Evolutionary conservation across 2,329 filamentous ascomycete species (phyloP), one percentile per base, ranked within the genome.

Genomic region (Ramichloridium luteum): DNA sequence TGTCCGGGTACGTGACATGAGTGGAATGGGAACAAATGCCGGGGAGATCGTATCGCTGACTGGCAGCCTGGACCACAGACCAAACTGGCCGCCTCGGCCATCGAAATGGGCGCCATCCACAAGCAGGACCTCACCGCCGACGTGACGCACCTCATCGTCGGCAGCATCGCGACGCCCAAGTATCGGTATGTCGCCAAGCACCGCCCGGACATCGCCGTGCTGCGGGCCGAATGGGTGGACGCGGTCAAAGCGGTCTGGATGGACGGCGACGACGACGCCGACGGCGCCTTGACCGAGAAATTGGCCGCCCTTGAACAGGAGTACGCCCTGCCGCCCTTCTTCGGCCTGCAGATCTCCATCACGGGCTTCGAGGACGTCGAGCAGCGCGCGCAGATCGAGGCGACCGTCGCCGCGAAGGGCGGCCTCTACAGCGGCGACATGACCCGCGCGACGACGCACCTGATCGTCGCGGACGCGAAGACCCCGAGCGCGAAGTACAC

Each of bases 111-210:
- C 43, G 90, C 86, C 30, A 59, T 71, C 38, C 81, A 93, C 66
- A 85, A 81, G 48, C 80, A 85, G 56, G 86, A 98, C 56, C 73
- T 98, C 27, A 96, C 86, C n/a, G 82, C 81, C 35, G 84, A 94
- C 55, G 84, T 93, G 28, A 96, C 90, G 4, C 90, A 98, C 61
- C 74, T 98, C 28, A 72, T 98, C 41, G 83, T 93, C 39, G 90
- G 86, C 54, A 77, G 81, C 48, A 80, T 84, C 49, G 74, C 88
- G 53, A 96, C 88, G 1, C 74, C 80, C 30, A 98, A 98, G 58
- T 98, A 98, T 60, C 80, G 77, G 56, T 93, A 93, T 65, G 88
- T 96, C 49, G 90, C 88, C 32, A 82, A 78, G 51, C 80, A 88
- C 54, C 73, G 90, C 31, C 75, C 79, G 28, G 90, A 98, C 50